These are phyloP conservation scores for Haematococcus lacustris DNA, from an alignment of 139 green algal genomes.

Conservation along the genomic window DNA sequence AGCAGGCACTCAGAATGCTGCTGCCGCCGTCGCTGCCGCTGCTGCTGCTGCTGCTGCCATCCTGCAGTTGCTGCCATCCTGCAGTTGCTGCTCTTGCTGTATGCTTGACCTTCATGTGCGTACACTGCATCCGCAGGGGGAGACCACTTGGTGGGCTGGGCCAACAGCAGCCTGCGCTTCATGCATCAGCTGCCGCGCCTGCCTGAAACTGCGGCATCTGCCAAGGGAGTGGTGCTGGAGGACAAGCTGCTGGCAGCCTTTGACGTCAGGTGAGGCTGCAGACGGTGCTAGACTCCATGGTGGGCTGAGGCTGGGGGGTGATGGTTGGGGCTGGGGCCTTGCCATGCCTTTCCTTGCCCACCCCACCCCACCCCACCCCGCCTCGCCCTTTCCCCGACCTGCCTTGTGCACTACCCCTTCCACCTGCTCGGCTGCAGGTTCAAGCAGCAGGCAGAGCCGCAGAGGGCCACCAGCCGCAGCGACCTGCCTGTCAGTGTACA, in stretches of 20 bases:
- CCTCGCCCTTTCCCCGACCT: too few relatives aligned
- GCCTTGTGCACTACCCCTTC: too few relatives aligned
- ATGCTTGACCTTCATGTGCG: too few relatives aligned
- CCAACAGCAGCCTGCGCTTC: conserved; percentile 62
- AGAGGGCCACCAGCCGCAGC: neutral
- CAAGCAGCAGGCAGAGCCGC: conserved; percentile 5
- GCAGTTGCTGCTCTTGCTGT: too few relatives aligned
- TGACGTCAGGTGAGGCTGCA: conserved; percentile 6
- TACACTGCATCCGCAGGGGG: too few relatives aligned
- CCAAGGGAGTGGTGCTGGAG: conserved; percentile 55
- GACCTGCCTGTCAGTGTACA: conserved; percentile 5
- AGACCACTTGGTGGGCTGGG: conserved; percentile 79
- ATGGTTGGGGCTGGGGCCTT: neutral
- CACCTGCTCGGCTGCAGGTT: neutral
- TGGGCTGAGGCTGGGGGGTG: neutral
- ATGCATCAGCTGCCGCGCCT: conserved; percentile 51
- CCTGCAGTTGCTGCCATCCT: too few relatives aligned
- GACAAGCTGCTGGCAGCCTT: conserved; percentile 35
- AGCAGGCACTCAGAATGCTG: too few relatives aligned
- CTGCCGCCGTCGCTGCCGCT: too few relatives aligned
- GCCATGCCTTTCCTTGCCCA: too few relatives aligned
- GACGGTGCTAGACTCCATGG: too few relatives aligned
- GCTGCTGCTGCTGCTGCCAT: too few relatives aligned
- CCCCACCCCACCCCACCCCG: too few relatives aligned
- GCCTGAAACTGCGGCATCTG: conserved; percentile 5